A percentile compares a stretch with the other conserved stretches of the same genome.
phyloP scores from a whole-genome alignment of 148 eudicot genomes.

The Heliosperma pusillum region DNA sequence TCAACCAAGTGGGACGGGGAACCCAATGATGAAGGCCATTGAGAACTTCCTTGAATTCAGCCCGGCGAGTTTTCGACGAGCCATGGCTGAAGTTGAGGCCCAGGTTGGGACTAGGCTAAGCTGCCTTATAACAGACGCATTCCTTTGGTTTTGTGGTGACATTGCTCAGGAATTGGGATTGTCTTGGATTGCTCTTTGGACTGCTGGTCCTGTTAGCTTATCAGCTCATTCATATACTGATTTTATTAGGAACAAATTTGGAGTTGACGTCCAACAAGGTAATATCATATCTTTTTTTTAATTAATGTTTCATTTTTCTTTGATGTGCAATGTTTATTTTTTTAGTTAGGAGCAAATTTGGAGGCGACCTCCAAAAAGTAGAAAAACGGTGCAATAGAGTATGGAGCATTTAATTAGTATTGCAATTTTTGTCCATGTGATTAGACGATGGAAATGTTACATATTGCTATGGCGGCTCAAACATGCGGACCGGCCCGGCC shows the following conservation, averaged over 20 bases:
- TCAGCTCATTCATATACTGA: constrained; percentile 46
- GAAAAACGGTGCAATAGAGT: too few relatives aligned
- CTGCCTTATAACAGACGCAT: constrained; percentile 48
- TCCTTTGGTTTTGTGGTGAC: constrained; percentile 48
- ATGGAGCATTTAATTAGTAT: too few relatives aligned
- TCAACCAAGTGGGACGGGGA: constrained; percentile 17
- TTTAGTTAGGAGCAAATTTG: too few relatives aligned
- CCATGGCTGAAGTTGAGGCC: constrained; percentile 36
- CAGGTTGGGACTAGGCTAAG: constrained; percentile 36
- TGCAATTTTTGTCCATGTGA: too few relatives aligned
- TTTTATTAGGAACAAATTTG: constrained; percentile 34
- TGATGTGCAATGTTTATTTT: too few relatives aligned
- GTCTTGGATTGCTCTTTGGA: constrained; percentile 44
- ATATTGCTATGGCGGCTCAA: too few relatives aligned
- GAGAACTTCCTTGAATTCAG: constrained; percentile 30
- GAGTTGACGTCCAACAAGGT: constrained; percentile 17
- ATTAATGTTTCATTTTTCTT: too few relatives aligned
- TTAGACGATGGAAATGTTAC: too few relatives aligned
- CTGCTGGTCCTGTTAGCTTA: constrained; percentile 32
- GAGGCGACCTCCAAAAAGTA: too few relatives aligned
- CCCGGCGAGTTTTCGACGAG: constrained; percentile 19
- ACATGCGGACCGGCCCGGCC: too few relatives aligned
- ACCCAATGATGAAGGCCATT: constrained; percentile 30
- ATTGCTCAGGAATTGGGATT: constrained; percentile 38
- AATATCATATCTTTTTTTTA: not conserved